These are phyloP conservation scores for Phragmites australis DNA, from an alignment of 176 grass and related monocot genomes.

Conservation along the genomic window DNA sequence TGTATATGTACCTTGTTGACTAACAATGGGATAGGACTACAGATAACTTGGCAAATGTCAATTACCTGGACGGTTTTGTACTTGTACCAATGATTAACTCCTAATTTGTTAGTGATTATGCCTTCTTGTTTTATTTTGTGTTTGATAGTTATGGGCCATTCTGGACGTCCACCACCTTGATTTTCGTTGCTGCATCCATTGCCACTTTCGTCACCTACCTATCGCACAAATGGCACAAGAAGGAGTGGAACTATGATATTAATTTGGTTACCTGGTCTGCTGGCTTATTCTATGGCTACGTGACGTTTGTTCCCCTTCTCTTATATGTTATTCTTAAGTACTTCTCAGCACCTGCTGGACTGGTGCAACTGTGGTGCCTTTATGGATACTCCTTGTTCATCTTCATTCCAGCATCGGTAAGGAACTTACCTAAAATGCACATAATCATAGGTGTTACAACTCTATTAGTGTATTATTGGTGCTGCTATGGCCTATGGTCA, in stretches of 20 bases:
- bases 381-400: conserved; percentile 96
- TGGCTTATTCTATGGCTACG: conserved; percentile 96
- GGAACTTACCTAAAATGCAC: conserved; percentile 8
- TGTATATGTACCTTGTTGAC: neutral
- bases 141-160: conserved; percentile 89
- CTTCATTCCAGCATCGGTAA: conserved; percentile 96
- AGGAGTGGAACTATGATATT: conserved; percentile 95
- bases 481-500: conserved; percentile 8
- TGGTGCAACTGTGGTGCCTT: conserved; percentile 93
- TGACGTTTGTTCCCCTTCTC: conserved; percentile 86
- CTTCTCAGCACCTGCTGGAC: conserved; percentile 92
- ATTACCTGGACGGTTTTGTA: neutral
- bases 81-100: neutral
- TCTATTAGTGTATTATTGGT: neutral
- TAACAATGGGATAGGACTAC: neutral
- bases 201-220: conserved; percentile 96
- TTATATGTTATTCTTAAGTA: conserved; percentile 93
- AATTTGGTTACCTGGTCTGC: conserved; percentile 98
- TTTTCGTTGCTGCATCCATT: conserved; percentile 91
- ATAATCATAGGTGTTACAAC: neutral
- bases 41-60: neutral
- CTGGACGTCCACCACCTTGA: conserved; percentile 97
- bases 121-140: conserved; percentile 32
- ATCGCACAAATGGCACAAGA: conserved; percentile 92
- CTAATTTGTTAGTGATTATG: neutral